These are phyloP conservation scores for Batkoa obscura DNA, from an alignment of 371 early-diverging fungal species.

Conservation along the genomic window DNA sequence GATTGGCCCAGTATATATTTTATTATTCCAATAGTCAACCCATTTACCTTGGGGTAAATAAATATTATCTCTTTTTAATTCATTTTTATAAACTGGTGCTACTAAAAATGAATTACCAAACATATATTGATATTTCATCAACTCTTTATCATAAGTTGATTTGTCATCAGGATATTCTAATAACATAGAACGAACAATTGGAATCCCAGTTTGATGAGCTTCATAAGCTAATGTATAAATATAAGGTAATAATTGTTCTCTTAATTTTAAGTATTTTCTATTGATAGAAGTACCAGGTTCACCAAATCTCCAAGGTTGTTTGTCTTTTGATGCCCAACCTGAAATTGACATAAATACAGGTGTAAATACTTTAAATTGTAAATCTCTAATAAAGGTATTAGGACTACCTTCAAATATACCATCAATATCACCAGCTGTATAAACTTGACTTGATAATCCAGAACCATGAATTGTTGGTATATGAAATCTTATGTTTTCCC, in stretches of 20 bases:
- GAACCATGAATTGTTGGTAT: conserved; percentile 1
- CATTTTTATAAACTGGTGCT: neutral
- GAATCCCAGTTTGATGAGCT: neutral
- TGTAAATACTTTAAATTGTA: neutral
- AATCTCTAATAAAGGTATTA: neutral
- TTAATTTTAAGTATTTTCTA: neutral
- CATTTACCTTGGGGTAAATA: neutral
- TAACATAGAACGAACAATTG: neutral
- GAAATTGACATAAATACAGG: neutral
- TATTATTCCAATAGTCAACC: neutral
- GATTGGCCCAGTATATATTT: neutral
- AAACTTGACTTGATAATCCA: neutral
- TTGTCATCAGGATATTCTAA: neutral
- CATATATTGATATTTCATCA: neutral
- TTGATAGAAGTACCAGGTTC: neutral
- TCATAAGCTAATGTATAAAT: neutral
- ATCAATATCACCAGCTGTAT: neutral
- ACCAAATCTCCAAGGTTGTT: neutral
- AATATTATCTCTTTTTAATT: neutral
- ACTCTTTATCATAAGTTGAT: neutral
- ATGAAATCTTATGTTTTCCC: neutral
- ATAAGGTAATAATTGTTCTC: neutral
- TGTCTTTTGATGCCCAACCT: neutral
- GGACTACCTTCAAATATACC: neutral
- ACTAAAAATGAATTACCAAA: neutral